Evolutionary conservation across 345 rosid genomes (phyloP).

Genomic region (Pseudoturritis turrita): DNA sequence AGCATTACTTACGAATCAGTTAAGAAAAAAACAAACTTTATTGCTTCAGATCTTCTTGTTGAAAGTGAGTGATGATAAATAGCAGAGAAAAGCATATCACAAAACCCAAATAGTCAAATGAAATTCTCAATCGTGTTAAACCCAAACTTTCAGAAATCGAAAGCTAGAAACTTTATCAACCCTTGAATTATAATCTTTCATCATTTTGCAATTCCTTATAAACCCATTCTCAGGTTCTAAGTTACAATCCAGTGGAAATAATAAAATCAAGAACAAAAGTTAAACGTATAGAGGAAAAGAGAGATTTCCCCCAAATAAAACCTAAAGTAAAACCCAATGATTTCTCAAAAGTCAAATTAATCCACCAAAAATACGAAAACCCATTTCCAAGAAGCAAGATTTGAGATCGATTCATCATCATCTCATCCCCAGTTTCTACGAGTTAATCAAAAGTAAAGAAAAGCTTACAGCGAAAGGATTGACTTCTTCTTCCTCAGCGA

Average conservation of each 20-base stretch:
- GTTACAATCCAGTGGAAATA: background rate
- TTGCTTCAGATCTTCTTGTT: background rate
- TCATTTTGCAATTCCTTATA: background rate
- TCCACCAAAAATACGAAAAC: background rate
- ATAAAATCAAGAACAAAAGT: background rate
- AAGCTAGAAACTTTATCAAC: slow-evolving; percentile 6
- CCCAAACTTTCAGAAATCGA: background rate
- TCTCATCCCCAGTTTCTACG: background rate
- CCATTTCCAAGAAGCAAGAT: background rate
- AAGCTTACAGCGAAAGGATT: slow-evolving; percentile 88
- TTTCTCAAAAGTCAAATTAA: background rate
- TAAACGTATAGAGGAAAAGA: background rate
- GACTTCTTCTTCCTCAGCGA: slow-evolving; percentile 86
- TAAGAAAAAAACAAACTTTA: background rate
- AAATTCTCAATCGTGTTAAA: background rate
- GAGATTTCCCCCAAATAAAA: background rate
- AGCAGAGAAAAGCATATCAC: background rate
- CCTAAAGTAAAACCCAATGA: background rate
- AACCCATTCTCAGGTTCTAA: background rate
- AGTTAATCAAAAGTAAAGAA: background rate
- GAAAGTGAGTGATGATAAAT: background rate
- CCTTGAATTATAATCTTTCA: background rate
- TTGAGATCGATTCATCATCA: background rate
- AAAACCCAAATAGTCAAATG: background rate
- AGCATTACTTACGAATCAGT: background rate